These are phyloP conservation scores for Graphiopsis chlorocephala DNA, from an alignment of 2,329 filamentous ascomycete species.

Conservation along the genomic window DNA sequence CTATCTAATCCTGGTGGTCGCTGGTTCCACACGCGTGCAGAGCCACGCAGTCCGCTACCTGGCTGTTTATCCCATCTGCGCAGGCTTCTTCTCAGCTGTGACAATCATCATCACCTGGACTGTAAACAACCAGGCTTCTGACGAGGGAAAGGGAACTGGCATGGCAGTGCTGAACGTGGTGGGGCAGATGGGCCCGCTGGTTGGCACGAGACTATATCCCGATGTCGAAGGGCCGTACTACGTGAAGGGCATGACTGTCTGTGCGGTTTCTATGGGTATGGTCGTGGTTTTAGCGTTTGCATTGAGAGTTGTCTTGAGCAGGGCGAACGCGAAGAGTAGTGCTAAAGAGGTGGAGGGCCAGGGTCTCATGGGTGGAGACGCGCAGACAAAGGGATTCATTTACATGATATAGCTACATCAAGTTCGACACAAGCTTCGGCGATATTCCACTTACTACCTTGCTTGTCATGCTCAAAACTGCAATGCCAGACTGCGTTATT, in stretches of 20 bases:
- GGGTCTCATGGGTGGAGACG: slow-evolving; percentile 18
- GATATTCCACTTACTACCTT: no score
- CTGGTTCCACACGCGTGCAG: slow-evolving; percentile 35
- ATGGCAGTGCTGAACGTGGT: slow-evolving; percentile 79
- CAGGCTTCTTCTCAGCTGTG: slow-evolving; percentile 81
- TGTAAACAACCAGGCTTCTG: slow-evolving; percentile 76
- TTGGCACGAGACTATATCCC: slow-evolving; percentile 56
- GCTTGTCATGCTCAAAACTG: no score
- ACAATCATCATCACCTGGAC: slow-evolving; percentile 85
- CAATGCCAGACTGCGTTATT: no score
- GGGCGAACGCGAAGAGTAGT: slow-evolving; percentile 33
- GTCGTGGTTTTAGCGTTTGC: slow-evolving; percentile 44
- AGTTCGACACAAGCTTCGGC: no score
- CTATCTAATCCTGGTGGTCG: slow-evolving; percentile 46
- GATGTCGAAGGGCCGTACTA: slow-evolving; percentile 50
- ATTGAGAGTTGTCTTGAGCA: slow-evolving; percentile 41
- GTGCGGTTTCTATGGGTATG: slow-evolving; percentile 49
- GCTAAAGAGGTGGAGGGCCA: slow-evolving; percentile 18
- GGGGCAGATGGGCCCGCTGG: slow-evolving; percentile 71
- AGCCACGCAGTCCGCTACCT: slow-evolving; percentile 58
- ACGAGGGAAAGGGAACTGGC: slow-evolving; percentile 68
- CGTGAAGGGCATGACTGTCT: slow-evolving; percentile 49
- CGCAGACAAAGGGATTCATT: slow-evolving; percentile 9
- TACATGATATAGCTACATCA: slow-evolving; percentile 16
- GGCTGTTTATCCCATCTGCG: slow-evolving; percentile 72